Evolutionary conservation across 31 red algal genomes (phyloP), one percentile per base, ranked within the genome.

Genomic region (Odonthalia washingtoniensis): DNA sequence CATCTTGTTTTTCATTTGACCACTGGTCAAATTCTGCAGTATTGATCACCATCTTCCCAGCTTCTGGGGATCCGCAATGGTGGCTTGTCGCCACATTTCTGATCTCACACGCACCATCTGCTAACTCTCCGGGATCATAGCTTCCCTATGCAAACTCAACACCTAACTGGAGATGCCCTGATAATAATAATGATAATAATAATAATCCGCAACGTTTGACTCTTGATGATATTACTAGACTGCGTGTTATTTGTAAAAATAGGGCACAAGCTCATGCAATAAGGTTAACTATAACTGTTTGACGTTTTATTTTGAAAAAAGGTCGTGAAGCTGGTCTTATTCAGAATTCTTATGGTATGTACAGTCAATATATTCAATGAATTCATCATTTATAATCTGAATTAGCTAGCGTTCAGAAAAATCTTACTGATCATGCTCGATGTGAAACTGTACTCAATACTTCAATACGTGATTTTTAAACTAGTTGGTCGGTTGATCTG

Each of bases 401-500:
- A 62, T 76, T 95, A 39, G 79, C 80, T 32, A 81, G 91, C 40
- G 75, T 98, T 39, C 89, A 89, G 17, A 85, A 92, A 45, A 93
- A 81, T 2, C 73, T 98, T 0, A 88, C 89, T 16, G 84, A 95
- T 46, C 90, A 92, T 34, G 78, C 76, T 0, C 70, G 86, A 0
- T 91, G 97, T 38, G 93, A 95, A 53, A 91, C 89, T 5, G 65
- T 98, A 27, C 86, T 98, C 5, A 95, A 93, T 40, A 94, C 87
- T 1, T 94, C 90, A 67, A 67, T 98, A 1, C 87, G 85, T 67
- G 84, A 91, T 64, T 88, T 93, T 67, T 93, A 98, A 80, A 70
- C 66, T 63, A 84, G 87, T 36, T 98, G 97, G 97, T 93, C 95
- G 67, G 85, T 98, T 31, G 91, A 98, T 65, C 87, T 90, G 43